Conservation (phyloP, 83 land plant species). For the Thuja plicata region DNA sequence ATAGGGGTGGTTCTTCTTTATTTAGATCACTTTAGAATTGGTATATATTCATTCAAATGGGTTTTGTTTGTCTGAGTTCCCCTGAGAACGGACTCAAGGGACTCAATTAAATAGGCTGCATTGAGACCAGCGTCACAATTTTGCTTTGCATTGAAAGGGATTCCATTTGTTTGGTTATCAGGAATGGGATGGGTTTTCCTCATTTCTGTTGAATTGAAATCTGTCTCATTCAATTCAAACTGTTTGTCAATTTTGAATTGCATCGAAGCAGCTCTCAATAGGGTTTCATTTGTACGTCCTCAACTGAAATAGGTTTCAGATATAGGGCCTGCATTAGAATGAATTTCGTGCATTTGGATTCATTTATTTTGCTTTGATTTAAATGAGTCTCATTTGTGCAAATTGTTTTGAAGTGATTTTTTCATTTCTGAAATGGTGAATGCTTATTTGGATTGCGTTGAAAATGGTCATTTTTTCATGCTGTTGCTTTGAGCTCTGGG, state of each 20-base stretch:
- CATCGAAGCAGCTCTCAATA: neutral
- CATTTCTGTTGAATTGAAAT: neutral
- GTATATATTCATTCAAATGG: neutral
- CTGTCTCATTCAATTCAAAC: neutral
- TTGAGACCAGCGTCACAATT: neutral
- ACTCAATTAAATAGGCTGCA: too few species aligned
- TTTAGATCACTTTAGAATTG: neutral
- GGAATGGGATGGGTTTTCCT: neutral
- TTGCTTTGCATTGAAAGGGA: neutral
- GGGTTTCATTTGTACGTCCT: neutral
- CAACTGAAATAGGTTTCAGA: neutral
- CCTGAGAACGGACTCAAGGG: too few species aligned
- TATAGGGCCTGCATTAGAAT: too few species aligned
- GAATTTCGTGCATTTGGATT: neutral
- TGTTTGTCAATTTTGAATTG: neutral
- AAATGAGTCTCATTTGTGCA: neutral
- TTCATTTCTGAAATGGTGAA: neutral
- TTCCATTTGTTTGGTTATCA: neutral
- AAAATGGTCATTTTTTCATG: neutral
- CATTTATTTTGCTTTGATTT: neutral
- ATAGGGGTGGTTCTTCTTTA: neutral
- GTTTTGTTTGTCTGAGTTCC: neutral
- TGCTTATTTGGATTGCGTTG: neutral
- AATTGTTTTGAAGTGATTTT: neutral
- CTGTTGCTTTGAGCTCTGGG: too few species aligned